phyloP scores from a whole-genome alignment of 352 stramenopile genomes.

The Globisporangium cylindrosporum region DNA sequence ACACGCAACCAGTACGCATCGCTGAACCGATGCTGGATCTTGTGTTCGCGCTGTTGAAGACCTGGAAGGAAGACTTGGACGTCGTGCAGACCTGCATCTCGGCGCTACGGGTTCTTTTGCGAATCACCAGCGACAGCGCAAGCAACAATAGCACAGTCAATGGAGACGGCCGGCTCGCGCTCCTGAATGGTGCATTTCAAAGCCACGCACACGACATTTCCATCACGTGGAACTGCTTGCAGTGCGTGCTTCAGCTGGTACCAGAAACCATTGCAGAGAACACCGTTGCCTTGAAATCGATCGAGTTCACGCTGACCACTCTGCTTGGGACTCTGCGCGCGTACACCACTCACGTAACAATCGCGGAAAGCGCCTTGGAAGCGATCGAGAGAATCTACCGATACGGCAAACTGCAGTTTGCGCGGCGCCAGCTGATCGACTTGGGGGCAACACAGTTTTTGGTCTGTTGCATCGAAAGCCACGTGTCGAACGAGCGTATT shows the following conservation, averaged over 20 bases:
- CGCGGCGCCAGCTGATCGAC: constrained; percentile 1
- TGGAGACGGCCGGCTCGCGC: background rate
- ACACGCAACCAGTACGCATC: background rate
- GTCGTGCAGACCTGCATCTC: constrained; percentile 8
- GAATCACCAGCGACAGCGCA: background rate
- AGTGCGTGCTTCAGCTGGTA: constrained; percentile 2
- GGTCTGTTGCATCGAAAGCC: background rate
- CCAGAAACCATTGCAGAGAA: background rate
- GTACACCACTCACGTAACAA: background rate
- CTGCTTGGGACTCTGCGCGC: background rate
- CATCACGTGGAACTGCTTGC: constrained; percentile 5
- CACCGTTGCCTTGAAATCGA: background rate
- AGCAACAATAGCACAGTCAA: background rate
- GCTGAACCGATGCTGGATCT: background rate
- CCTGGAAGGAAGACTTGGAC: constrained; percentile 9
- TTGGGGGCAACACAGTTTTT: background rate
- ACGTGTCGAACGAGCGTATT: constrained; percentile 2
- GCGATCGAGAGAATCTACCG: constrained; percentile 1
- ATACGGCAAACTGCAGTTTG: background rate
- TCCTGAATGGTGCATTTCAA: constrained; percentile 5
- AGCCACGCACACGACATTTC: constrained; percentile 2
- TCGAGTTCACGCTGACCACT: background rate
- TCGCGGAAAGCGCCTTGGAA: constrained; percentile 2
- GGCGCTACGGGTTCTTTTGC: background rate
- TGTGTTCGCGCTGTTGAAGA: constrained; percentile 6